Conservation (phyloP, 352 stramenopile genomes). For the Phytophthora melonis region DNA sequence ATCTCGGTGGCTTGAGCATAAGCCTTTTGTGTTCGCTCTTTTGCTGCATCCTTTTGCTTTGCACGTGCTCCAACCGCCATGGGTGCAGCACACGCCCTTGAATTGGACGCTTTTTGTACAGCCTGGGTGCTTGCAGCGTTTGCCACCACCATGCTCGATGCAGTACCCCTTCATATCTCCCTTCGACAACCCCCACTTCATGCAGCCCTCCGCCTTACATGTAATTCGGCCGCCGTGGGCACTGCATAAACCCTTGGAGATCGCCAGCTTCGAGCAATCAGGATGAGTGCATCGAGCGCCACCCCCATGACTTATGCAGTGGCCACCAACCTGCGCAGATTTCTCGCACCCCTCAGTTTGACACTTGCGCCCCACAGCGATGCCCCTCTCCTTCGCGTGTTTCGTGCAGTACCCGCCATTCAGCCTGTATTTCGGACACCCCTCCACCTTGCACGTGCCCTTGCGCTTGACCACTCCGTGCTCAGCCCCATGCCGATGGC, state of each 20-base stretch:
- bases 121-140: slow-evolving; percentile 32
- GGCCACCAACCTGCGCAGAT: slow-evolving; percentile 28
- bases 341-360: slow-evolving; percentile 34
- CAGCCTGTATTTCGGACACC: slow-evolving; percentile 29
- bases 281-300: slow-evolving; percentile 31
- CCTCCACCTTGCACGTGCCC: slow-evolving; percentile 33
- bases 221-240: slow-evolving; percentile 34
- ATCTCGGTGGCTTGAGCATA: slow-evolving; percentile 22
- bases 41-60: slow-evolving; percentile 29
- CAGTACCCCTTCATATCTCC: slow-evolving; percentile 36
- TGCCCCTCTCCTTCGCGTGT: slow-evolving; percentile 30
- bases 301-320: slow-evolving; percentile 31
- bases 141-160: slow-evolving; percentile 36
- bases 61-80: slow-evolving; percentile 23
- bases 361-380: slow-evolving; percentile 27
- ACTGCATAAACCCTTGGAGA: slow-evolving; percentile 34
- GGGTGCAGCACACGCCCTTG: slow-evolving; percentile 36
- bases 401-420: slow-evolving; percentile 32
- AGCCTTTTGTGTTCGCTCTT: slow-evolving; percentile 29
- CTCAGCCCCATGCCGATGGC: slow-evolving; percentile 33
- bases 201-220: slow-evolving; percentile 31
- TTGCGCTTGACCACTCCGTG: slow-evolving; percentile 28
- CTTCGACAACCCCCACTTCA: slow-evolving; percentile 31
- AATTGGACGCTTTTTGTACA: slow-evolving; percentile 36
- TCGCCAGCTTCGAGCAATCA: slow-evolving; percentile 28